phyloP scores from a whole-genome alignment of 179 eudicot species.

The Heliamphora pulchella region DNA sequence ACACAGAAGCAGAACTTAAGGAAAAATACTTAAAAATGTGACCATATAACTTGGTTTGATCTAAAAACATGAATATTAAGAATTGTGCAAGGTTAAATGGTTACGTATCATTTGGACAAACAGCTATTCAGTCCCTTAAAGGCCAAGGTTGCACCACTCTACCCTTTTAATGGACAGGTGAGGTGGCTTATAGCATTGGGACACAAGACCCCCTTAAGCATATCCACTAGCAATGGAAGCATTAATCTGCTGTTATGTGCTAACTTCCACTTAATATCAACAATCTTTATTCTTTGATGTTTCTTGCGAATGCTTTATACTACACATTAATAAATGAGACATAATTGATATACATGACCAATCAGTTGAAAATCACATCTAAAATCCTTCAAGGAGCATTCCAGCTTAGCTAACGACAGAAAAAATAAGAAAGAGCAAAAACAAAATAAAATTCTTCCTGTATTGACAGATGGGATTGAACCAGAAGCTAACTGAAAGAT shows the following conservation, averaged over 20 bases:
- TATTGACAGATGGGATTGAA: not conserved
- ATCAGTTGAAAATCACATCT: not conserved
- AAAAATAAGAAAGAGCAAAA: not conserved
- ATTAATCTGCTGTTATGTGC: not conserved
- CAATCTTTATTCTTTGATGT: not conserved
- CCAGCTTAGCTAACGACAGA: not conserved
- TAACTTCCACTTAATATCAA: not conserved
- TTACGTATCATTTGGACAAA: not conserved
- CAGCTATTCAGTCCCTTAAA: not conserved
- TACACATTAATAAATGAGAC: not conserved
- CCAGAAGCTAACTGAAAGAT: slow-evolving; percentile 7
- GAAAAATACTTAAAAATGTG: not conserved
- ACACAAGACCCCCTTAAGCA: not conserved
- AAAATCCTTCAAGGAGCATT: not conserved
- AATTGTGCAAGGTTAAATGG: not conserved
- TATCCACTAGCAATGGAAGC: not conserved
- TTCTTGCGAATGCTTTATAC: not conserved
- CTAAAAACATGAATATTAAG: not conserved
- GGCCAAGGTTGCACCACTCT: not conserved
- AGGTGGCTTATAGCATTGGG: no score
- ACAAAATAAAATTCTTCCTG: not conserved
- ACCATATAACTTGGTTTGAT: not conserved
- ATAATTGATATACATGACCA: not conserved
- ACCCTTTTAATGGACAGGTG: not conserved
- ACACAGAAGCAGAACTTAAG: not conserved